phyloP scores from a whole-genome alignment of 2,329 filamentous ascomycete species.

The Fusarium keratoplasticum region DNA sequence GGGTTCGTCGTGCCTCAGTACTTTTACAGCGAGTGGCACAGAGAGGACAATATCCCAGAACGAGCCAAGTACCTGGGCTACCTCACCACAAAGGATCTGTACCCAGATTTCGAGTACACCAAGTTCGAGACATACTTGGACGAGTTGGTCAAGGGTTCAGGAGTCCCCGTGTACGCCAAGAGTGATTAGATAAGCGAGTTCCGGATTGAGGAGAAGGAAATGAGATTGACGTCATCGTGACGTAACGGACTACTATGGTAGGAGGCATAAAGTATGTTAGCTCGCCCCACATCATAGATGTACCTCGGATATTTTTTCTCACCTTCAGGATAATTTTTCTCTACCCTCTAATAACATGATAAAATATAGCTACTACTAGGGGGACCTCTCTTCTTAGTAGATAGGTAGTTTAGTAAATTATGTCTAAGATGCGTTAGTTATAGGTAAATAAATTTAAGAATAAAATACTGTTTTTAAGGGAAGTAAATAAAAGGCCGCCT shows the following conservation, averaged over 20 bases:
- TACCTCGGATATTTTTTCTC: no score
- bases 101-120: conserved; percentile 22
- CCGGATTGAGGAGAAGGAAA: neutral
- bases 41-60: conserved; percentile 31
- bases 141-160: conserved; percentile 23
- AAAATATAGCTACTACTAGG: no score
- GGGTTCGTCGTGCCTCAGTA: conserved; percentile 21
- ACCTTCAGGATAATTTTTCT: no score
- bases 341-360: no score
- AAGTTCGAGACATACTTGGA: conserved; percentile 28
- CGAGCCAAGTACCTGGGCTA: conserved; percentile 25
- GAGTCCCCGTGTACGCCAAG: conserved; percentile 11
- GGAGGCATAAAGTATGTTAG: no score
- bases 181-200: neutral
- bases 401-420: no score
- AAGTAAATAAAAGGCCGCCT: no score
- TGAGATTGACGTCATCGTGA: neutral
- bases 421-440: no score
- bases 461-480: no score
- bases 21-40: conserved; percentile 29
- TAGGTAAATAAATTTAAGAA: no score
- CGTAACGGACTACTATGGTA: neutral
- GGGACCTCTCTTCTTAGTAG: no score
- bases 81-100: conserved; percentile 27
- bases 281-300: no score